Evolutionary conservation across 768 basidiomycete species (phyloP).

Genomic region (Mycena indigotica): DNA sequence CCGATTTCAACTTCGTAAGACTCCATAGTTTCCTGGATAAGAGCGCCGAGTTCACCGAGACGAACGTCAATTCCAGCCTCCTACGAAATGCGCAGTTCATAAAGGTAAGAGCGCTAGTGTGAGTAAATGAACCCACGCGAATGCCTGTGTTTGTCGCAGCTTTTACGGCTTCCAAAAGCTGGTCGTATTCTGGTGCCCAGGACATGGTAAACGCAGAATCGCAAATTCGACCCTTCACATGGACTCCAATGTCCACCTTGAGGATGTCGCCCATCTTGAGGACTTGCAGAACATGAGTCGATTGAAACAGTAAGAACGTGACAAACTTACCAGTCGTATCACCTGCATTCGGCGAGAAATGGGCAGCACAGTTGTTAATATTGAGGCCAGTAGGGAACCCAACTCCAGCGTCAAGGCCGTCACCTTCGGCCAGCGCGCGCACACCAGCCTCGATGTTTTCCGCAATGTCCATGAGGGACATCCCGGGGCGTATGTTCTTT

Average conservation of each 20-base stretch:
- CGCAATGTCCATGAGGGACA: slow-evolving; percentile 93
- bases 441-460: slow-evolving; percentile 92
- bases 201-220: slow-evolving; percentile 96
- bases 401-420: slow-evolving; percentile 81
- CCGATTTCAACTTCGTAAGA: slow-evolving; percentile 95
- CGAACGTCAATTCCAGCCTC: slow-evolving; percentile 97
- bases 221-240: slow-evolving; percentile 92
- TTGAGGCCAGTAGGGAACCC: slow-evolving; percentile 97
- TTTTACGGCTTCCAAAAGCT: slow-evolving; percentile 85
- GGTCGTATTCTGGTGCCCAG: slow-evolving; percentile 89
- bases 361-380: slow-evolving; percentile 93
- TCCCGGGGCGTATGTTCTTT: slow-evolving; percentile 85
- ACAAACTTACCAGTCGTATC: slow-evolving; percentile 80
- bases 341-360: slow-evolving; percentile 94
- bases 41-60: slow-evolving; percentile 87
- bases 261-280: slow-evolving; percentile 85
- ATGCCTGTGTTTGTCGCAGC: slow-evolving; percentile 95
- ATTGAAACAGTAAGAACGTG: slow-evolving; percentile 1
- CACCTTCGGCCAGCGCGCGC: slow-evolving; percentile 89
- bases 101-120: slow-evolving; percentile 5
- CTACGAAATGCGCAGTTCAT: slow-evolving; percentile 40
- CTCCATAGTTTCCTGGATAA: slow-evolving; percentile 98
- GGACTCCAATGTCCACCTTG: slow-evolving; percentile 97
- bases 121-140: slow-evolving; percentile 60
- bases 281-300: slow-evolving; percentile 47